These are phyloP conservation scores for Paramecium sonneborni DNA, from an alignment of 73 alveolate genomes.

Conservation along the genomic window DNA sequence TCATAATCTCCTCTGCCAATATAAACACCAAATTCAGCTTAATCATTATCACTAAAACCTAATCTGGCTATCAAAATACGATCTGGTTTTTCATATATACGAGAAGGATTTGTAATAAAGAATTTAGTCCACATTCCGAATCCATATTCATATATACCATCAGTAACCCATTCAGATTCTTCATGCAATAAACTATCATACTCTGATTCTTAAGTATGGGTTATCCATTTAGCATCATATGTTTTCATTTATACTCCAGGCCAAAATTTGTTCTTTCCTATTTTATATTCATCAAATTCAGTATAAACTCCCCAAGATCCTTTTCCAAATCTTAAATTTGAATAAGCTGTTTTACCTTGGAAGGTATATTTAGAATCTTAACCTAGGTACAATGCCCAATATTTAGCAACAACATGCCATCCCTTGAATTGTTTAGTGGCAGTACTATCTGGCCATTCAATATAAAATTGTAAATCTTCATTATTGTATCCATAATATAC, in stretches of 20 bases:
- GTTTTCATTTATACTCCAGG: background rate
- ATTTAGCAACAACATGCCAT: constrained; percentile 3
- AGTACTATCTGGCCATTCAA: background rate
- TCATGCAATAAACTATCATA: background rate
- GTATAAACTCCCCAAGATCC: background rate
- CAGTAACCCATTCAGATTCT: background rate
- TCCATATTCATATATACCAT: constrained; percentile 44
- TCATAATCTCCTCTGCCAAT: background rate
- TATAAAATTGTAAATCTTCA: background rate
- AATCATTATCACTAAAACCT: background rate
- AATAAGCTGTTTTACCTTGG: background rate
- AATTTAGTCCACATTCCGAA: constrained; percentile 48
- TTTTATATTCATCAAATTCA: background rate
- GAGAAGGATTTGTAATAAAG: constrained; percentile 7
- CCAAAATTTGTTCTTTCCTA: background rate
- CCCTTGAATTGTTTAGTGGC: background rate
- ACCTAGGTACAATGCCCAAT: constrained; percentile 48
- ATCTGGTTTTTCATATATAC: constrained; percentile 42
- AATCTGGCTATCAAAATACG: constrained; percentile 1
- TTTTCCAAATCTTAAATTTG: constrained; percentile 28
- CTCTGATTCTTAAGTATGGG: background rate
- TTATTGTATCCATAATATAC: constrained; percentile 12
- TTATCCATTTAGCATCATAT: background rate
- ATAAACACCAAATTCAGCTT: background rate
- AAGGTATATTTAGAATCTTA: background rate